Percentiles rank a stretch among this genome's conserved stretches.
phyloP scores from a whole-genome alignment of 257 asterid species.

The Eustoma russellianum region DNA sequence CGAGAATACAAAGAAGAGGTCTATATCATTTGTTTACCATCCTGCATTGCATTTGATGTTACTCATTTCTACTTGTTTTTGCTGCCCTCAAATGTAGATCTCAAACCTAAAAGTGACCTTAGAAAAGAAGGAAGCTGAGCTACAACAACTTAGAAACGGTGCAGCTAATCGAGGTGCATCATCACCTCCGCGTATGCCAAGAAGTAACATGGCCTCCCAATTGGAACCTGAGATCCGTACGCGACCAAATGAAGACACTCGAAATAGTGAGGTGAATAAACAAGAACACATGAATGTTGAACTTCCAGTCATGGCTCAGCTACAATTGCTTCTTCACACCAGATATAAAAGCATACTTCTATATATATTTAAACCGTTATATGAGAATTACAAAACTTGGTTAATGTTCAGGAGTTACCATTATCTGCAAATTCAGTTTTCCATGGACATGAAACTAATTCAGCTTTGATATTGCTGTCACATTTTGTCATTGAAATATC shows the following conservation, averaged over 20 bases:
- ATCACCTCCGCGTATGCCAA: slow-evolving; percentile 70
- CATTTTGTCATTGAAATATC: slow-evolving; percentile 19
- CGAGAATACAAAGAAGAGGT: slow-evolving; percentile 84
- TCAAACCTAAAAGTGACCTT: slow-evolving; percentile 62
- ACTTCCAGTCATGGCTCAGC: too few species aligned
- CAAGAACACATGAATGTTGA: neutral
- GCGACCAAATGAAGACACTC: slow-evolving; percentile 35
- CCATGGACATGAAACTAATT: neutral
- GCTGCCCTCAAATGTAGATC: slow-evolving; percentile 31
- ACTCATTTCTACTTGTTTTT: slow-evolving; percentile 11
- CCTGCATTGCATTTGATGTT: slow-evolving; percentile 6
- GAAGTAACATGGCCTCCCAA: slow-evolving; percentile 27
- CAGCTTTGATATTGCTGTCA: neutral
- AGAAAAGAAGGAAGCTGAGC: slow-evolving; percentile 80
- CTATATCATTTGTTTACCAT: slow-evolving; percentile 9
- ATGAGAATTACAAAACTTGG: too few species aligned
- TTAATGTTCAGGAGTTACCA: too few species aligned
- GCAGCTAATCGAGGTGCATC: slow-evolving; percentile 34
- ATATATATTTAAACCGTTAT: too few species aligned
- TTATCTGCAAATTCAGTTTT: neutral
- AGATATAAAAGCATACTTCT: too few species aligned
- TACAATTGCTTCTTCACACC: too few species aligned
- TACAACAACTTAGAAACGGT: slow-evolving; percentile 61
- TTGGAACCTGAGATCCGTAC: slow-evolving; percentile 47
- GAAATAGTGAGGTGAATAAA: slow-evolving; percentile 48